Evolutionary conservation across 2,329 filamentous ascomycete genomes (phyloP).

Genomic region (Malbranchea zuffiana): DNA sequence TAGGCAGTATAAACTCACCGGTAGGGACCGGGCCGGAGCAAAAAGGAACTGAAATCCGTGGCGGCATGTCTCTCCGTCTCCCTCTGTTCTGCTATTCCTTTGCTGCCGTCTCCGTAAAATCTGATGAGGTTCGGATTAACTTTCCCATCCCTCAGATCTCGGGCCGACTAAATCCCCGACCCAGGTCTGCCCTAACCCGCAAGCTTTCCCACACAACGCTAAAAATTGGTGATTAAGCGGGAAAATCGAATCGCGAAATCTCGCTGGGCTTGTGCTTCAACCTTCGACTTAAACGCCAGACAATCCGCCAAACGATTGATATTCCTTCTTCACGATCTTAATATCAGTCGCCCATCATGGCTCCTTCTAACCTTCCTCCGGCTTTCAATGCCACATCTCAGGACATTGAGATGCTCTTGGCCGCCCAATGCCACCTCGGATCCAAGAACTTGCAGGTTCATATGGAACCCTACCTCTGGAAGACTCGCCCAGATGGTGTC

Average conservation of each 20-base stretch:
- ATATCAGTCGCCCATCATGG: constrained; percentile 65
- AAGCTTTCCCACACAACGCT: constrained; percentile 12
- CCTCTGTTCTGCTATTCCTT: background rate
- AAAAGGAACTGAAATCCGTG: constrained; percentile 51
- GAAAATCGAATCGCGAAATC: constrained; percentile 9
- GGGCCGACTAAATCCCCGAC: constrained; percentile 5
- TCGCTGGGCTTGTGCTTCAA: constrained; percentile 12
- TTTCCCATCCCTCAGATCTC: background rate
- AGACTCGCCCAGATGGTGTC: constrained; percentile 96
- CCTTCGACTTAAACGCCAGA: constrained; percentile 27
- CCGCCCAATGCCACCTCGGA: constrained; percentile 91
- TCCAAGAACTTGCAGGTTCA: constrained; percentile 99
- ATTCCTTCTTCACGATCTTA: constrained; percentile 28
- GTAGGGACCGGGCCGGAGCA: constrained; percentile 49
- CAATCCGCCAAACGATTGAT: constrained; percentile 39
- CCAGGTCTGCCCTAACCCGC: constrained; percentile 12
- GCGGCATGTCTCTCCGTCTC: constrained; percentile 45
- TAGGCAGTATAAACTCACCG: constrained; percentile 39
- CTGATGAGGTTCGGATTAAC: background rate
- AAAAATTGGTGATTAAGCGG: constrained; percentile 9
- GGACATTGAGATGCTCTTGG: constrained; percentile 99
- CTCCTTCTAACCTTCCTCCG: constrained; percentile 84
- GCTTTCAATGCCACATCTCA: constrained; percentile 94
- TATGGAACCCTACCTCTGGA: constrained; percentile 99
- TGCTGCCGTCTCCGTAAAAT: background rate